Percentiles rank a stretch among this genome's conserved stretches.
These are phyloP conservation scores for Pythium vanterpoolii DNA, from an alignment of 352 stramenopile genomes.

Conservation along the genomic window DNA sequence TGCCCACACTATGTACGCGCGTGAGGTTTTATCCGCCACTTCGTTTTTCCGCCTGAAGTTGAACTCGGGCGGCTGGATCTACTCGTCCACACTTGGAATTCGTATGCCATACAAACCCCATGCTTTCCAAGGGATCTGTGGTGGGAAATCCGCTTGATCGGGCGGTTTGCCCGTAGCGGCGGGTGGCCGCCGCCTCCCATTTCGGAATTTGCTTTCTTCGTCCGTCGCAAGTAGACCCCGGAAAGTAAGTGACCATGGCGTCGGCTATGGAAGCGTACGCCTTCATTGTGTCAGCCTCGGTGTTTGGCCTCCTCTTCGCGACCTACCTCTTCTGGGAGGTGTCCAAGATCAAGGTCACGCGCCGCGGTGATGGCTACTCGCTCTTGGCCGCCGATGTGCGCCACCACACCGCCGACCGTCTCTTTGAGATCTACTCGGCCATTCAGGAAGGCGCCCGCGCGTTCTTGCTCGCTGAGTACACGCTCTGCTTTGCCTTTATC, in stretches of 20 bases:
- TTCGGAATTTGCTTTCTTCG: slow-evolving; percentile 69
- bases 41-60: slow-evolving; percentile 16
- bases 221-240: slow-evolving; percentile 11
- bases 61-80: slow-evolving; percentile 15
- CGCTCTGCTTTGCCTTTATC: slow-evolving; percentile 97
- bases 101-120: slow-evolving; percentile 28
- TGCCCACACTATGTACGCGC: neutral
- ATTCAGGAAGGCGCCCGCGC: slow-evolving; percentile 98
- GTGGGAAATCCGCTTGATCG: slow-evolving; percentile 20
- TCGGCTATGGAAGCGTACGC: slow-evolving; percentile 57
- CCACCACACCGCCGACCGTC: slow-evolving; percentile 78
- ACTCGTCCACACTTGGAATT: slow-evolving; percentile 3
- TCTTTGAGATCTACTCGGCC: slow-evolving; percentile 92
- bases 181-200: slow-evolving; percentile 21
- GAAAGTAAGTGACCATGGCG: slow-evolving; percentile 39
- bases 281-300: slow-evolving; percentile 51
- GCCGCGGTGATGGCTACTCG: slow-evolving; percentile 78
- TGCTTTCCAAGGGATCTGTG: slow-evolving; percentile 25
- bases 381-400: slow-evolving; percentile 70
- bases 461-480: slow-evolving; percentile 98
- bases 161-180: slow-evolving; percentile 5
- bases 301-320: slow-evolving; percentile 83
- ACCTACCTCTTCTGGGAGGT: slow-evolving; percentile 87
- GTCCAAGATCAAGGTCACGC: slow-evolving; percentile 86
- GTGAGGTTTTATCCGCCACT: slow-evolving; percentile 23